Conservation (phyloP, 2,329 filamentous ascomycete genomes). For the Cercospora beticola region DNA sequence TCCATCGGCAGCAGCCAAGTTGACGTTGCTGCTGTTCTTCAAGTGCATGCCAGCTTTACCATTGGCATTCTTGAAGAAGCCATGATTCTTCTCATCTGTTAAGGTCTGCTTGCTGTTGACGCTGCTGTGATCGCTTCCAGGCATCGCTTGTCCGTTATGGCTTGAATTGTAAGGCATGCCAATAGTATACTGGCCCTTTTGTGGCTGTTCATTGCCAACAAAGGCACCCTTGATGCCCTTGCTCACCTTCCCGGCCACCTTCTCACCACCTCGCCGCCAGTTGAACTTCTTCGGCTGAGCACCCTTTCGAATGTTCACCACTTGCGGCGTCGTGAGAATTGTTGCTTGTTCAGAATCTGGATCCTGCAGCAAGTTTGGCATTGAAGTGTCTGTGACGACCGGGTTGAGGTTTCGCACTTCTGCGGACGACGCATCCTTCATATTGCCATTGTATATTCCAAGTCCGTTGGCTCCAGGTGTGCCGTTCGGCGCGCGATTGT, state of each 20-base stretch:
- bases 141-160: slow-evolving; percentile 30
- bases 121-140: slow-evolving; percentile 35
- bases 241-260: slow-evolving; percentile 87
- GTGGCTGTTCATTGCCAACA: slow-evolving; percentile 45
- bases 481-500: slow-evolving; percentile 54
- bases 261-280: slow-evolving; percentile 96
- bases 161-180: slow-evolving; percentile 37
- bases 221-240: slow-evolving; percentile 95
- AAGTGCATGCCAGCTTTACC: slow-evolving; percentile 38
- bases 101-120: slow-evolving; percentile 27
- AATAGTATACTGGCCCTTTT: slow-evolving; percentile 32
- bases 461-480: slow-evolving; percentile 55
- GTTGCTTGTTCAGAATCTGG: slow-evolving; percentile 65
- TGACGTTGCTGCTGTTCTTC: slow-evolving; percentile 48
- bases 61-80: slow-evolving; percentile 40
- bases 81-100: slow-evolving; percentile 33
- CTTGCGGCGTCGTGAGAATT: slow-evolving; percentile 73
- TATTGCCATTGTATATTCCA: slow-evolving; percentile 55
- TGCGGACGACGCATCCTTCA: slow-evolving; percentile 24
- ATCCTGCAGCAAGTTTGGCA: slow-evolving; percentile 47
- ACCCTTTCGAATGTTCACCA: slow-evolving; percentile 91
- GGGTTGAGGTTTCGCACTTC: slow-evolving; percentile 47
- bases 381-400: slow-evolving; percentile 38
- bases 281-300: slow-evolving; percentile 89
- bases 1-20: slow-evolving; percentile 39